phyloP scores from a whole-genome alignment of 2,329 filamentous ascomycete species.

The Aspergillus sp. region DNA sequence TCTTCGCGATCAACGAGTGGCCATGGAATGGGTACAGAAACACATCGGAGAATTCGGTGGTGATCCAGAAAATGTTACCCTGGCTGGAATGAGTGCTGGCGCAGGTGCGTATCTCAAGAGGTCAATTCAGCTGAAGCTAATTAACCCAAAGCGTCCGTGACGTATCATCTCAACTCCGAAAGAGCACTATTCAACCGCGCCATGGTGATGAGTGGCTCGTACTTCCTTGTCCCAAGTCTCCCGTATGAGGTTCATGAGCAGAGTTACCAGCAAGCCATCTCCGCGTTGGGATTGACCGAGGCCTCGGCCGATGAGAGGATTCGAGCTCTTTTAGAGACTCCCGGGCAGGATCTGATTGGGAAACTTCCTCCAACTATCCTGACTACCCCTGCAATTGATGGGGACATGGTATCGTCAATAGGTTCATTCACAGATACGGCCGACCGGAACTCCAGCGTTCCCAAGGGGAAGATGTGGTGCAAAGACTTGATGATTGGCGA shows the following conservation, averaged over 20 bases:
- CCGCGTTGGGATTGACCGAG: slow-evolving; percentile 39
- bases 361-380: slow-evolving; percentile 36
- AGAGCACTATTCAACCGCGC: slow-evolving; percentile 42
- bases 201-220: slow-evolving; percentile 44
- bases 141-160: slow-evolving; percentile 24
- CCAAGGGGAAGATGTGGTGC: slow-evolving; percentile 47
- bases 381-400: slow-evolving; percentile 42
- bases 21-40: slow-evolving; percentile 38
- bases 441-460: slow-evolving; percentile 23
- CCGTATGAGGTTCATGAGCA: slow-evolving; percentile 39
- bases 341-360: slow-evolving; percentile 41
- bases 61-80: slow-evolving; percentile 37
- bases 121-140: background rate
- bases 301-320: slow-evolving; percentile 40
- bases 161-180: slow-evolving; percentile 34
- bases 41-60: slow-evolving; percentile 43
- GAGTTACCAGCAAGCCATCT: slow-evolving; percentile 40
- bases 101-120: slow-evolving; percentile 23
- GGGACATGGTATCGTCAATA: slow-evolving; percentile 36
- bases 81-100: slow-evolving; percentile 51
- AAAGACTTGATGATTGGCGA: slow-evolving; percentile 49
- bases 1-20: slow-evolving; percentile 48
- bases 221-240: slow-evolving; percentile 42
- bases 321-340: slow-evolving; percentile 38
- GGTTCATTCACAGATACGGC: slow-evolving; percentile 22